Conservation (phyloP, 2,329 filamentous ascomycete species). For the Bertia moriformis region DNA sequence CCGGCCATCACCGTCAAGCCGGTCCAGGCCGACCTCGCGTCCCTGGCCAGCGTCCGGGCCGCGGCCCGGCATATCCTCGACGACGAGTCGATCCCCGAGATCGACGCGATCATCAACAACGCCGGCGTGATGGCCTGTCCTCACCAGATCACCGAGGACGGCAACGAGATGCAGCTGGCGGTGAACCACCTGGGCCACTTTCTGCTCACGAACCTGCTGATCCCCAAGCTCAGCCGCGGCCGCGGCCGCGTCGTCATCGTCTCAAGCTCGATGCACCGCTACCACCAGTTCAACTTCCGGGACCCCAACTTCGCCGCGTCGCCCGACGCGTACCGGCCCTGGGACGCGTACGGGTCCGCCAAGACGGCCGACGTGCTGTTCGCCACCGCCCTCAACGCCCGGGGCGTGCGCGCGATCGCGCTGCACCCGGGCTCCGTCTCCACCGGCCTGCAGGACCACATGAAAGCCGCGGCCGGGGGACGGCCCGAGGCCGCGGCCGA, state of each 20-base stretch:
- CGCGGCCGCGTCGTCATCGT: constrained; percentile 18
- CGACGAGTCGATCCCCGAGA: neutral
- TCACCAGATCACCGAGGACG: constrained; percentile 2
- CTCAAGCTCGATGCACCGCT: constrained; percentile 18
- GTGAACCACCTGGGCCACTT: constrained; percentile 13
- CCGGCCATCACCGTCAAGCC: neutral
- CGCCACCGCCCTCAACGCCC: neutral
- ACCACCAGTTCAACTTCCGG: neutral
- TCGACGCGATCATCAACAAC: neutral
- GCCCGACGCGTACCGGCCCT: neutral
- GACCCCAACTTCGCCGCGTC: neutral
- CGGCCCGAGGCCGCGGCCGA: constrained; percentile 7
- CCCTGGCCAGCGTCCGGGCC: neutral
- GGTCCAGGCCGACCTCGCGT: neutral
- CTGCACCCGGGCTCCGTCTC: neutral
- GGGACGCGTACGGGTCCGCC: neutral
- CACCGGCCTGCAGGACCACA: neutral
- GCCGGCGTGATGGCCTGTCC: constrained; percentile 7
- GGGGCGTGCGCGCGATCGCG: neutral
- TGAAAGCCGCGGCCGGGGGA: constrained; percentile 4
- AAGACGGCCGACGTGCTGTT: neutral
- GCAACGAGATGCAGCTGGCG: constrained; percentile 9
- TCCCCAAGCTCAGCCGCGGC: constrained; percentile 7
- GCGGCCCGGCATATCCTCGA: neutral
- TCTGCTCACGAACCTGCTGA: constrained; percentile 11